phyloP scores from a whole-genome alignment of 148 eudicot species.

The Rhododendron ovatum region DNA sequence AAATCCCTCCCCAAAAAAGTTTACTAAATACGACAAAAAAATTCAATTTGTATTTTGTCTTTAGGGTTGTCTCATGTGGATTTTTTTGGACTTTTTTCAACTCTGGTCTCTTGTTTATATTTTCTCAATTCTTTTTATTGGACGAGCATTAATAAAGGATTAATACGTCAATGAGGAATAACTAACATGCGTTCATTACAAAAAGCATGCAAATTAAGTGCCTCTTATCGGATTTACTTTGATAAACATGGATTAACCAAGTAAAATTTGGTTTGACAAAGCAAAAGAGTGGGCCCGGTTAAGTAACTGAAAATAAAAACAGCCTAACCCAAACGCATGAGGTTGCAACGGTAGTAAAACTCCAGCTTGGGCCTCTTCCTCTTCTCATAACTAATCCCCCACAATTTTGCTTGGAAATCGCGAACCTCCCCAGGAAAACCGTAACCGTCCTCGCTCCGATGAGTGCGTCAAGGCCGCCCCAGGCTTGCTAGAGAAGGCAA shows the following conservation, averaged over 20 bases:
- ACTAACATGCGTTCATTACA: background rate
- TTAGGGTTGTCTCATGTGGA: too few species aligned
- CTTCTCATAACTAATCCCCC: constrained; percentile 8
- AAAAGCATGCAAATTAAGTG: background rate
- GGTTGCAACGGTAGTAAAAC: background rate
- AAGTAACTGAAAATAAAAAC: background rate
- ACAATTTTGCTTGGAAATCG: background rate
- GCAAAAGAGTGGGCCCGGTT: background rate
- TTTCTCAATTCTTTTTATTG: too few species aligned
- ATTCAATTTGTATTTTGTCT: too few species aligned
- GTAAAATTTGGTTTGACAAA: background rate
- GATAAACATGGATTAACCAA: background rate
- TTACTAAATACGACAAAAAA: too few species aligned
- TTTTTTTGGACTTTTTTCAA: too few species aligned
- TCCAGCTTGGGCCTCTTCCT: background rate
- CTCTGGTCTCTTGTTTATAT: too few species aligned
- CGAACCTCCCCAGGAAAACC: constrained; percentile 3
- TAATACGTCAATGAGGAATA: background rate
- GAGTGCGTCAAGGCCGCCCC: constrained; percentile 6
- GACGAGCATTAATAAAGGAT: too few species aligned
- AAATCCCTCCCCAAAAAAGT: too few species aligned
- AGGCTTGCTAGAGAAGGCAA: constrained; percentile 8
- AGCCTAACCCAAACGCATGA: background rate
- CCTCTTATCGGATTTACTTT: background rate
- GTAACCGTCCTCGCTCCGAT: background rate